Percentiles rank a stretch among this genome's conserved stretches.
Evolutionary conservation across 2,329 filamentous ascomycete species (phyloP).

Genomic region (Claviceps spartinae): DNA sequence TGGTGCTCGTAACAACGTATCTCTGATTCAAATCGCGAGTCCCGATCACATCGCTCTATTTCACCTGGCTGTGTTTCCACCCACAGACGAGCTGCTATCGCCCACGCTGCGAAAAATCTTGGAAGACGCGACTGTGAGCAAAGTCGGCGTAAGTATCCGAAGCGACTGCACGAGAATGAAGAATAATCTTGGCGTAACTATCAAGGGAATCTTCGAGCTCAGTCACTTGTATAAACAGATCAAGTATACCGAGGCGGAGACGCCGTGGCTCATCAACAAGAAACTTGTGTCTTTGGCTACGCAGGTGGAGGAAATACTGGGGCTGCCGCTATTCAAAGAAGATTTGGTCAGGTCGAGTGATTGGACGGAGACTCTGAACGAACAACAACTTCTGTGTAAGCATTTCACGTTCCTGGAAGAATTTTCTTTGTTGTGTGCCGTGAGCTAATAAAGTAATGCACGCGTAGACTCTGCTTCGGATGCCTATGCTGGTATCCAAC

Average conservation of each 20-base stretch:
- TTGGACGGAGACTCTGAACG: constrained; percentile 52
- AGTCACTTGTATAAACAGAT: constrained; percentile 72
- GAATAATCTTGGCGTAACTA: constrained; percentile 50
- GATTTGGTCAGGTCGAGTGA: constrained; percentile 54
- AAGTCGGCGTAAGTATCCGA: constrained; percentile 64
- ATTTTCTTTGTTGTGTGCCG: constrained; percentile 5
- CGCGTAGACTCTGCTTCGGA: constrained; percentile 61
- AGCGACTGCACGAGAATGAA: constrained; percentile 56
- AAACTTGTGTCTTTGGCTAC: constrained; percentile 49
- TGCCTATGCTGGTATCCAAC: constrained; percentile 63
- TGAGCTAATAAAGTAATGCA: not conserved
- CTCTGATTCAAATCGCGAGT: constrained; percentile 70
- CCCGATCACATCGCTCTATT: constrained; percentile 67
- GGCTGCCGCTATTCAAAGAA: constrained; percentile 65
- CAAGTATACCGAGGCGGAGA: constrained; percentile 41
- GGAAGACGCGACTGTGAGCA: constrained; percentile 54
- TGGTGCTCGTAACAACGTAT: constrained; percentile 54
- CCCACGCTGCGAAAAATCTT: constrained; percentile 59
- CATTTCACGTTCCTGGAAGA: not conserved
- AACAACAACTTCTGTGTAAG: constrained; percentile 58
- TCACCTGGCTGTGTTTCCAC: constrained; percentile 55
- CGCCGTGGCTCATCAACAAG: constrained; percentile 50
- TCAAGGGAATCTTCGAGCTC: constrained; percentile 61
- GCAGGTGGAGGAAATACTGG: constrained; percentile 58
- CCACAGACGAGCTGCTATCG: constrained; percentile 46